Evolutionary conservation across 2,329 filamentous ascomycete genomes (phyloP).

Genomic region (Diaporthe vaccinii): DNA sequence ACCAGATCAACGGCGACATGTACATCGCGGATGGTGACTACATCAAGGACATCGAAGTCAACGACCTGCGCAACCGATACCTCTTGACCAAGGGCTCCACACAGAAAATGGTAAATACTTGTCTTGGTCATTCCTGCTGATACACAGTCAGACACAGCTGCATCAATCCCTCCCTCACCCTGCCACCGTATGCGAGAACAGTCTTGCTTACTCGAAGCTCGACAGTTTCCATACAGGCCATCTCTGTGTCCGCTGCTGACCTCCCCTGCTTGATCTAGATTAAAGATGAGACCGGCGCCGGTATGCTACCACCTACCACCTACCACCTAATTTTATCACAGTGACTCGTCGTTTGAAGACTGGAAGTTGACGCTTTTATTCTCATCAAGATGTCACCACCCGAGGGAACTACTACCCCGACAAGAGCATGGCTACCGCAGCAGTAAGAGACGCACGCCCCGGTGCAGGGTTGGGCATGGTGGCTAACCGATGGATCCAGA

Average conservation of each 20-base stretch:
- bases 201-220: conserved; percentile 79
- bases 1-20: conserved; percentile 84
- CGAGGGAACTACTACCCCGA: conserved; percentile 97
- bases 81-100: conserved; percentile 96
- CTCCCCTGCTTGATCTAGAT: conserved; percentile 93
- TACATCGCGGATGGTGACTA: conserved; percentile 97
- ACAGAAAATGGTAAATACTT: conserved; percentile 99
- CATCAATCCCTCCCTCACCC: conserved; percentile 46
- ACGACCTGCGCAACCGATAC: conserved; percentile 96
- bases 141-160: conserved; percentile 54
- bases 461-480: conserved; percentile 12
- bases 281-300: conserved; percentile 99
- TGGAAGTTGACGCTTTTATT: conserved; percentile 71
- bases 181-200: conserved; percentile 63
- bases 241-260: conserved; percentile 95
- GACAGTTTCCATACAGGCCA: conserved; percentile 72
- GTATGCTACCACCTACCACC: conserved; percentile 82
- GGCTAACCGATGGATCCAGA: conserved; percentile 64
- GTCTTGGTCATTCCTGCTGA: conserved; percentile 77
- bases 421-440: conserved; percentile 94
- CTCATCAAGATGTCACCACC: conserved; percentile 94
- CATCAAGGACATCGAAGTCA: conserved; percentile 99
- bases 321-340: conserved; percentile 56
- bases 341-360: conserved; percentile 53
- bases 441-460: conserved; percentile 70